Base-by-base conservation (phyloP, 78 protist species). In the Salpingoeca rosetta region DNA sequence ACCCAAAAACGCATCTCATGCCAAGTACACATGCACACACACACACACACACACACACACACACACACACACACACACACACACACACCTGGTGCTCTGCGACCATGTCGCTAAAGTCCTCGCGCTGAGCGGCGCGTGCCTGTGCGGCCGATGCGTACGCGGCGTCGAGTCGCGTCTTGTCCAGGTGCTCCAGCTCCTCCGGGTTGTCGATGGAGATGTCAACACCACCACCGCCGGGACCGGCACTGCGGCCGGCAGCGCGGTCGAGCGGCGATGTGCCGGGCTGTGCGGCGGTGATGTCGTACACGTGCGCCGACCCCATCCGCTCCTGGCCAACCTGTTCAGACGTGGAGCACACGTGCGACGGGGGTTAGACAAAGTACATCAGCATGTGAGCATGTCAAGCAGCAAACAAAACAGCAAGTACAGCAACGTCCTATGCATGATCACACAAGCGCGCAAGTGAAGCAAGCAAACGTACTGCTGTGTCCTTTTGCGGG, bases 11-110 rank as follows among this genome's bases (percentile, higher is more conserved):
- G n/a, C n/a, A n/a, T n/a, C n/a, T n/a, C n/a, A n/a, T n/a, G n/a
- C n/a, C n/a, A n/a, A n/a, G n/a, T n/a, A n/a, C n/a, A n/a, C n/a
- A n/a, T n/a, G n/a, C n/a, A n/a, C n/a, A n/a, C n/a, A n/a, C n/a
- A n/a, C n/a, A n/a, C n/a, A n/a, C n/a, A n/a, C n/a, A n/a, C n/a
- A n/a, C n/a, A n/a, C n/a, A n/a, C n/a, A n/a, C n/a, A n/a, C n/a
- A n/a, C n/a, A n/a, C n/a, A n/a, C n/a, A n/a, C n/a, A n/a, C n/a
- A n/a, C n/a, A n/a, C n/a, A n/a, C n/a, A n/a, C n/a, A n/a, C n/a
- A n/a, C n/a, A n/a, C n/a, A n/a, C n/a, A n/a, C n/a, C n/a, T 51
- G 65, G 65, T 86, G 88, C 72, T 86, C 88, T 2, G 88, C 88
- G 22, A 86, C 88, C 88, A 86, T 78, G 41, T 80, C 88, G 37